Evolutionary conservation across 2,329 filamentous ascomycete genomes (phyloP).

Genomic region (Teratosphaeria zuluensis): DNA sequence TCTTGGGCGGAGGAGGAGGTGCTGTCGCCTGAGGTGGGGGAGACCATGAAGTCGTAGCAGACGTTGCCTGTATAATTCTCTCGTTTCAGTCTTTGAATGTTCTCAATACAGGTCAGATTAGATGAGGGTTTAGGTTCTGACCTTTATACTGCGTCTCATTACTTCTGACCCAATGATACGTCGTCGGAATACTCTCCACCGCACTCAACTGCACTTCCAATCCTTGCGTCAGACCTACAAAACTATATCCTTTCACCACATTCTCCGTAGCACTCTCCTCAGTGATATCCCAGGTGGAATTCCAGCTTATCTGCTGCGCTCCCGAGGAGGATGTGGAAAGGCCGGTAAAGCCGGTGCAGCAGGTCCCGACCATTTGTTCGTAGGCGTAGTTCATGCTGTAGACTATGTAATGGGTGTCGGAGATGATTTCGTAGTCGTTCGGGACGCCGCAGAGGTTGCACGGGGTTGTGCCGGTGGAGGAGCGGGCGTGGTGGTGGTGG

Average conservation of each 20-base stretch:
- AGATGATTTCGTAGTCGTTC: constrained; percentile 24
- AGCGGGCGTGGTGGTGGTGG: neutral
- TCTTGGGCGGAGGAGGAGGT: constrained; percentile 32
- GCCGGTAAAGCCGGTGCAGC: constrained; percentile 32
- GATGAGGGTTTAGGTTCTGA: neutral
- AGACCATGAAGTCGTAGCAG: constrained; percentile 38
- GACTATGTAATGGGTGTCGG: constrained; percentile 35
- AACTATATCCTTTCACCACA: constrained; percentile 37
- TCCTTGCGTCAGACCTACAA: constrained; percentile 35
- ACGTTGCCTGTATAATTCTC: constrained; percentile 26
- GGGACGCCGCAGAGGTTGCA: constrained; percentile 7
- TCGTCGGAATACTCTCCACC: constrained; percentile 32
- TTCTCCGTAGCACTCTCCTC: constrained; percentile 3
- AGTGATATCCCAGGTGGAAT: constrained; percentile 22
- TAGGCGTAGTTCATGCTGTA: constrained; percentile 39
- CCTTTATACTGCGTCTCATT: constrained; percentile 33
- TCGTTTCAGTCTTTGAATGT: no score
- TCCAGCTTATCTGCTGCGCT: constrained; percentile 30
- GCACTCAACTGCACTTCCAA: constrained; percentile 31
- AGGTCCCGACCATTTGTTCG: constrained; percentile 29
- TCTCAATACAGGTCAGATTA: no score
- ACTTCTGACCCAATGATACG: constrained; percentile 31
- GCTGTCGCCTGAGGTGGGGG: constrained; percentile 33
- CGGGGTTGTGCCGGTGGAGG: neutral
- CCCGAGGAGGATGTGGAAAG: constrained; percentile 22